A percentile compares a stretch with the other conserved stretches of the same genome.
Evolutionary conservation across 2,329 filamentous ascomycete species (phyloP).

Genomic region (Colletotrichum sp.): DNA sequence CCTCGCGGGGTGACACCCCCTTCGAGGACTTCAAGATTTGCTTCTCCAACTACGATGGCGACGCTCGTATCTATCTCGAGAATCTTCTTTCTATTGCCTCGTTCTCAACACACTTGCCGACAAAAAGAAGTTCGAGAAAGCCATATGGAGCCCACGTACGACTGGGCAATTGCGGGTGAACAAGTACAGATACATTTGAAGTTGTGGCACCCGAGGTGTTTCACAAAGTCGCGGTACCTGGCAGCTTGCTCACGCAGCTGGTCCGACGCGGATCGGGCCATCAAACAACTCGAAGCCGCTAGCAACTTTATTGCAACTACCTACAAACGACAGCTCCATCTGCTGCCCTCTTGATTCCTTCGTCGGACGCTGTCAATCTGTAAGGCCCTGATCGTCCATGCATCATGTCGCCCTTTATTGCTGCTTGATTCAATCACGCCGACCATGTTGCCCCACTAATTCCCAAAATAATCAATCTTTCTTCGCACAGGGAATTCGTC

Average conservation of each 20-base stretch:
- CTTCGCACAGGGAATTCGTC: not conserved
- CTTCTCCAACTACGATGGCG: slow-evolving; percentile 94
- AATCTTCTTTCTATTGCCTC: slow-evolving; percentile 65
- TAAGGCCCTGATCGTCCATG: not conserved
- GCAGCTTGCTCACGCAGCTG: not conserved
- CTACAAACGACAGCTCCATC: not conserved
- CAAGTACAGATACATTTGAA: not conserved
- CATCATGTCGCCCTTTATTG: not conserved
- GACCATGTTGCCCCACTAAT: not conserved
- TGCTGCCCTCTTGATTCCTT: not conserved
- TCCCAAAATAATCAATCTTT: not conserved
- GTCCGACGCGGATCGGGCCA: not conserved
- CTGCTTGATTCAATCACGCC: not conserved
- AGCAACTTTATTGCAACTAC: not conserved
- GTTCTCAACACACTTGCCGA: no score
- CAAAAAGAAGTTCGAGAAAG: no score
- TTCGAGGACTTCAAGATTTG: slow-evolving; percentile 82
- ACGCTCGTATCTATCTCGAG: slow-evolving; percentile 90
- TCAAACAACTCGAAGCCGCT: not conserved
- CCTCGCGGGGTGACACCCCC: no score
- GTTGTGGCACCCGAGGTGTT: not conserved
- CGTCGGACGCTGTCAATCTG: not conserved
- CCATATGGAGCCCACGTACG: no score
- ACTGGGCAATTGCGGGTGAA: not conserved
- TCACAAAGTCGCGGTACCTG: not conserved